A percentile compares a stretch with the other conserved stretches of the same genome.
Conservation (phyloP, 2,329 filamentous ascomycete species). For the Alternaria hordeiaustralica region DNA sequence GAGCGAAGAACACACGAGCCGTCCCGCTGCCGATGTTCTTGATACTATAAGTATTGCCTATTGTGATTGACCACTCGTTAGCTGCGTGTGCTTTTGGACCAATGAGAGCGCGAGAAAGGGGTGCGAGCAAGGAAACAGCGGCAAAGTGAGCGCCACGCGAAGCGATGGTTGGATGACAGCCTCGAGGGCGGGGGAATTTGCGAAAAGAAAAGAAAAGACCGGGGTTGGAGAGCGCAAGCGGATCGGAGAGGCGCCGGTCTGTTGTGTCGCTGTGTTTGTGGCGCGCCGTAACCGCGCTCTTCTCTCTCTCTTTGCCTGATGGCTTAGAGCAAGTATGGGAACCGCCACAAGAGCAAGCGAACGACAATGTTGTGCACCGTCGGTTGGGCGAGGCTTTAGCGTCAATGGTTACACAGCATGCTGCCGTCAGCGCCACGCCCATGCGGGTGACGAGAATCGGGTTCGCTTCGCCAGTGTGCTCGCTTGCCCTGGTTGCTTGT, state of each 20-base stretch:
- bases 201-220: background rate
- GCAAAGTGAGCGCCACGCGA: background rate
- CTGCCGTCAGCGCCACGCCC: conserved; percentile 25
- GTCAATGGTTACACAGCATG: conserved; percentile 35
- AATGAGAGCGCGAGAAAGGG: background rate
- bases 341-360: conserved; percentile 9
- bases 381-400: conserved; percentile 11
- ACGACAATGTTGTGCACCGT: conserved; percentile 22
- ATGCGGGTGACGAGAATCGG: conserved; percentile 21
- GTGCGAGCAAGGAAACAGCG: background rate
- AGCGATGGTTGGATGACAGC: background rate
- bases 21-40: conserved; percentile 75
- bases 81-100: conserved; percentile 11
- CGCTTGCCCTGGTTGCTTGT: conserved; percentile 23
- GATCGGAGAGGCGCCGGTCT: background rate
- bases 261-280: background rate
- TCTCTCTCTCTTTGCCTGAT: background rate
- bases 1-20: conserved; percentile 88
- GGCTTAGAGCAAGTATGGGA: background rate
- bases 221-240: background rate
- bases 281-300: conserved; percentile 18
- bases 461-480: conserved; percentile 6
- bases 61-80: conserved; percentile 5
- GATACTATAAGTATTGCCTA: conserved; percentile 94
- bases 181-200: background rate